Conservation (phyloP, 2,329 filamentous ascomycete species). For the Drechslerella coelobrocha region DNA sequence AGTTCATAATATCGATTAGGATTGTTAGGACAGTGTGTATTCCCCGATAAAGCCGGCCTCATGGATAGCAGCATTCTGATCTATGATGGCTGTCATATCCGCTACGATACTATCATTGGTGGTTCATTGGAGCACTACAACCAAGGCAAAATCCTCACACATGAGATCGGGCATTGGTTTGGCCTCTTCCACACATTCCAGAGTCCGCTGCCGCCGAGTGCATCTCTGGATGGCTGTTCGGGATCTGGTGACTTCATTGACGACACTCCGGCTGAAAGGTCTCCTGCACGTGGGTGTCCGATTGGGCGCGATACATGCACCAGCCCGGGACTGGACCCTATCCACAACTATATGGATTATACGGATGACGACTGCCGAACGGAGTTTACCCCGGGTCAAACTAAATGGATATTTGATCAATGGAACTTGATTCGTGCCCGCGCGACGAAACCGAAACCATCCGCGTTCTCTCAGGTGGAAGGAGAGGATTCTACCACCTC, state of each 20-base stretch:
- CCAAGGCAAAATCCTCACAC: background rate
- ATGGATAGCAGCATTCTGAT: background rate
- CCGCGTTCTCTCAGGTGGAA: too few relatives aligned
- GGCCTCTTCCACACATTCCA: too few relatives aligned
- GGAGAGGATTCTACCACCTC: too few relatives aligned
- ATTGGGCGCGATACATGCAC: background rate
- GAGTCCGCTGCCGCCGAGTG: slow-evolving; percentile 4
- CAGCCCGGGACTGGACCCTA: slow-evolving; percentile 1
- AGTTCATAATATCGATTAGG: background rate
- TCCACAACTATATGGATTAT: slow-evolving; percentile 11
- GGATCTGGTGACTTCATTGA: slow-evolving; percentile 5
- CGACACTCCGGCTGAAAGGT: slow-evolving; percentile 4
- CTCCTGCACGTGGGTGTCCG: background rate
- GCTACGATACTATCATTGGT: background rate
- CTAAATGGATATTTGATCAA: background rate
- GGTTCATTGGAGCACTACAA: background rate
- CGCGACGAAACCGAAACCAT: too few relatives aligned
- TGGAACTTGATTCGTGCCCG: too few relatives aligned
- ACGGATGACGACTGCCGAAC: background rate
- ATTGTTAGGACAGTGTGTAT: background rate
- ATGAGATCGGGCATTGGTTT: slow-evolving; percentile 20
- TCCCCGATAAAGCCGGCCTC: background rate
- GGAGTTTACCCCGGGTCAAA: background rate
- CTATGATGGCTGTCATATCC: background rate
- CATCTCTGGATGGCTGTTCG: slow-evolving; percentile 4